These are phyloP conservation scores for Pleurotus giganteus DNA, from an alignment of 768 basidiomycete genomes.

Conservation along the genomic window DNA sequence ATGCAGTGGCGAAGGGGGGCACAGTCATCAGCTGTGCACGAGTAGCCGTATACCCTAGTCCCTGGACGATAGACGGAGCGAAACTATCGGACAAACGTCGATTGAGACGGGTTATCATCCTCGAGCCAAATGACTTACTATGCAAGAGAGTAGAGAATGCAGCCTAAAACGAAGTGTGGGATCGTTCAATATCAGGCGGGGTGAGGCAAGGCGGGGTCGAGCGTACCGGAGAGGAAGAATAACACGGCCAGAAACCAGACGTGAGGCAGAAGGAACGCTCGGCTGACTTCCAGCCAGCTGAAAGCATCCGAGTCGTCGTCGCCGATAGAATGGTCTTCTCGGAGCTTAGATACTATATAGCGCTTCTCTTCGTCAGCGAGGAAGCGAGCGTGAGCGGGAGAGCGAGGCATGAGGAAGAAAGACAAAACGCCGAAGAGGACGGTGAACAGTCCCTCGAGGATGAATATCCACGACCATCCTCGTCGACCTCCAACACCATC, in stretches of 20 bases:
- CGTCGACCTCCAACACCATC: conserved; percentile 69
- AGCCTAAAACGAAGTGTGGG: conserved; percentile 23
- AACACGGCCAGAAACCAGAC: conserved; percentile 47
- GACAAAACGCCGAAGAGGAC: conserved; percentile 50
- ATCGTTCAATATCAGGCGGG: too few species aligned
- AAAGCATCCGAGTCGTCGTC: conserved; percentile 43
- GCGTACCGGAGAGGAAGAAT: conserved; percentile 51
- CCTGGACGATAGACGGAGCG: conserved; percentile 66
- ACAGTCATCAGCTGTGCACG: conserved; percentile 63
- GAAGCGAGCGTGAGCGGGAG: conserved; percentile 46
- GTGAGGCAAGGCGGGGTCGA: too few species aligned
- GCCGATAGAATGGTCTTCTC: conserved; percentile 41
- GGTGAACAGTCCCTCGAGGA: conserved; percentile 66
- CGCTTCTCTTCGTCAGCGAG: conserved; percentile 46
- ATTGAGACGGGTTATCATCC: background rate
- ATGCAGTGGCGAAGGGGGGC: conserved; percentile 50
- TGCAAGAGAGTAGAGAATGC: conserved; percentile 44
- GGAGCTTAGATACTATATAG: conserved; percentile 41
- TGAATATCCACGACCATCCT: too few species aligned
- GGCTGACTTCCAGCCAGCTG: conserved; percentile 54
- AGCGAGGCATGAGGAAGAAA: conserved; percentile 46
- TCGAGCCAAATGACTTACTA: conserved; percentile 34
- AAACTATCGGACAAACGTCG: conserved; percentile 57
- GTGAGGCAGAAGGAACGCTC: conserved; percentile 49
- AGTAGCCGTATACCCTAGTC: conserved; percentile 55